Base-by-base conservation (phyloP, 208 protist genomes). In the Leishmania major region DNA sequence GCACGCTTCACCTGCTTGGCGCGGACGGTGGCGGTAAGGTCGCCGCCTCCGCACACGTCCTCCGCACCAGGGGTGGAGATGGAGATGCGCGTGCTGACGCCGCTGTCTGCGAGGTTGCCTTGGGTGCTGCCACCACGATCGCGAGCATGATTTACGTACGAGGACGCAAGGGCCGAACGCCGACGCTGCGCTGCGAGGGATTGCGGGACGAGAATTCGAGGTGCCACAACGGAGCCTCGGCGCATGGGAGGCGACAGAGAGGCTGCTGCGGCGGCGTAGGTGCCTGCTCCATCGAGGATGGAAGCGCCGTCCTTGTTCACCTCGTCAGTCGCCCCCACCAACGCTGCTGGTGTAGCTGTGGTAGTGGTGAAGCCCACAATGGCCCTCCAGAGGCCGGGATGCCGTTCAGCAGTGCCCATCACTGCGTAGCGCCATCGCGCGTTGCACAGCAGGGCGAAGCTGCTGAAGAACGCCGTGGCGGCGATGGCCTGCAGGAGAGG, bases 401-500 rank as follows among this genome's bases (percentile, higher is more conserved):
- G 78, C 3, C 25, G 25, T 37, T 75, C 78, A 15, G 76, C 73
- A 1, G 31, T 86, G 25, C 64, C 47, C n/a, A 70, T 13, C 37
- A 75, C 85, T 3, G 73, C 75, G 55, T 79, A 77, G 60, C 77
- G 78, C 81, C 85, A 86, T 19, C 64, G 72, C 1, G 75, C 67
- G 75, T 86, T 71, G 70, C 81, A 75, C 55, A 72, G 57, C 19
- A 84, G 35, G 40, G 55, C 31, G 35, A 86, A 86, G 75, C 78
- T 78, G 4, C 75, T 77, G 78, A 83, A 88, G 35, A 88, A 43
- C 47, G 64, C 77, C 45, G 81, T 86, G 75, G 75, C 78, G n/a
- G 78, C 62, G 51, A 75, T 76, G 53, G 35, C 74, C 49, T 88
- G 78, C 35, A 79, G 22, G 31, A 70, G 57, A 1, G 70, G 45